These are phyloP conservation scores for Pseudogymnoascus sp. DNA, from an alignment of 2,329 filamentous ascomycete species.

Conservation along the genomic window DNA sequence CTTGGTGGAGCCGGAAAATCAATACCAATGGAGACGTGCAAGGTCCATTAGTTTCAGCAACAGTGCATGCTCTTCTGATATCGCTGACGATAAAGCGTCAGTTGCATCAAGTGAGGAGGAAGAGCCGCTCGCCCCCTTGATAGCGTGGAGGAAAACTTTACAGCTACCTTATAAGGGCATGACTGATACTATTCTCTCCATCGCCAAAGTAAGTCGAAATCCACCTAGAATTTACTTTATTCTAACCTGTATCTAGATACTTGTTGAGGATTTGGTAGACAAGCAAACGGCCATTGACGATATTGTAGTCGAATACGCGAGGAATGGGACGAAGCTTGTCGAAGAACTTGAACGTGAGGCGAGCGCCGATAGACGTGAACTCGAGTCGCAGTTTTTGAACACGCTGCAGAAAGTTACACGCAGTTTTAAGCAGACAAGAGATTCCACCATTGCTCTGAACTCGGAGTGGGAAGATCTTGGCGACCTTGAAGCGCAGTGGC, in stretches of 20 bases:
- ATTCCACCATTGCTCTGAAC: constrained; percentile 16
- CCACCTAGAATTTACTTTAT: neutral
- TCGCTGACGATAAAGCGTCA: neutral
- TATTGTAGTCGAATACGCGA: constrained; percentile 25
- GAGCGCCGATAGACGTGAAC: constrained; percentile 14
- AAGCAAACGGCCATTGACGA: constrained; percentile 27
- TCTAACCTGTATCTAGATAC: constrained; percentile 24
- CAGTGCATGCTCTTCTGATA: constrained; percentile 16
- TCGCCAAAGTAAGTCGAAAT: constrained; percentile 26
- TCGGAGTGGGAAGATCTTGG: constrained; percentile 16
- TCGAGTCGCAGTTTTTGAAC: neutral
- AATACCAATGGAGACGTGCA: constrained; percentile 9
- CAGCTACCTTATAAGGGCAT: constrained; percentile 26
- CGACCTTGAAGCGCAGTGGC: constrained; percentile 22
- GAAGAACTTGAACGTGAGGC: constrained; percentile 18
- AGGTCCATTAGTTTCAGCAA: constrained; percentile 17
- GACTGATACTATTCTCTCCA: constrained; percentile 22
- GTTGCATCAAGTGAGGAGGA: constrained; percentile 12
- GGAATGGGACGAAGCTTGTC: constrained; percentile 24
- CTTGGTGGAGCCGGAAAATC: constrained; percentile 16
- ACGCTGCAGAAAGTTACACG: constrained; percentile 12
- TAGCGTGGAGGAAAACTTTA: constrained; percentile 24
- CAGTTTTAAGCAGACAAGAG: constrained; percentile 19
- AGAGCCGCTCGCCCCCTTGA: neutral
- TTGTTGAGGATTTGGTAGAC: constrained; percentile 23